These are phyloP conservation scores for Debaryomyces udenii DNA, from an alignment of 1,139 yeast species.

Conservation along the genomic window DNA sequence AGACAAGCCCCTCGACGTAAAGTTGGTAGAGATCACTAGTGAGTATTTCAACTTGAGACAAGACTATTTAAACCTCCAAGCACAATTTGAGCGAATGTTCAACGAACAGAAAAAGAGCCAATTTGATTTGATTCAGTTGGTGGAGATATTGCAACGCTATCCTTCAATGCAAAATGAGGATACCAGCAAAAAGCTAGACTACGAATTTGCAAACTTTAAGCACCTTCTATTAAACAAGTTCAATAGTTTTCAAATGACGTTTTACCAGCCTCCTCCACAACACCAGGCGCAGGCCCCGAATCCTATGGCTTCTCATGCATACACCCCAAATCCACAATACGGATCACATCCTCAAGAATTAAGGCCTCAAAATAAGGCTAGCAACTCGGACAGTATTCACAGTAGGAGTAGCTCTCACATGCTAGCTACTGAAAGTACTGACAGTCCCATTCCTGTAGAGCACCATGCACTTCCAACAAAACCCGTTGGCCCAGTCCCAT, in stretches of 20 bases:
- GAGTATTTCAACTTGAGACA: constrained; percentile 37
- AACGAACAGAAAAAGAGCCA: constrained; percentile 52
- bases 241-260: constrained; percentile 8
- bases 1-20: constrained; percentile 11
- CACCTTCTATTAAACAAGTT: constrained; percentile 8
- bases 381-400: not conserved
- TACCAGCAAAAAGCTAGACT: constrained; percentile 2
- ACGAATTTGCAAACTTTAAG: constrained; percentile 11
- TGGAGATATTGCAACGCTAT: constrained; percentile 48
- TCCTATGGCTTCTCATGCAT: constrained; percentile 37
- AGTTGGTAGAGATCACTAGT: constrained; percentile 44
- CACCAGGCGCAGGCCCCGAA: constrained; percentile 7
- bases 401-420: not conserved
- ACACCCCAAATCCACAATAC: constrained; percentile 43
- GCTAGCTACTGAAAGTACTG: not conserved
- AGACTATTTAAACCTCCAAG: constrained; percentile 40
- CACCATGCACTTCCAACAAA: constrained; percentile 5
- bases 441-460: constrained; percentile 2
- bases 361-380: constrained; percentile 8
- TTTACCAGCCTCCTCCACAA: constrained; percentile 8
- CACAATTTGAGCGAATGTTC: constrained; percentile 48
- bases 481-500: constrained; percentile 1
- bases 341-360: constrained; percentile 24
- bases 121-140: constrained; percentile 49
- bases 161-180: constrained; percentile 10